Evolutionary conservation across 805 yeast species (phyloP).

Genomic region (Blastobotrys attinorum): DNA sequence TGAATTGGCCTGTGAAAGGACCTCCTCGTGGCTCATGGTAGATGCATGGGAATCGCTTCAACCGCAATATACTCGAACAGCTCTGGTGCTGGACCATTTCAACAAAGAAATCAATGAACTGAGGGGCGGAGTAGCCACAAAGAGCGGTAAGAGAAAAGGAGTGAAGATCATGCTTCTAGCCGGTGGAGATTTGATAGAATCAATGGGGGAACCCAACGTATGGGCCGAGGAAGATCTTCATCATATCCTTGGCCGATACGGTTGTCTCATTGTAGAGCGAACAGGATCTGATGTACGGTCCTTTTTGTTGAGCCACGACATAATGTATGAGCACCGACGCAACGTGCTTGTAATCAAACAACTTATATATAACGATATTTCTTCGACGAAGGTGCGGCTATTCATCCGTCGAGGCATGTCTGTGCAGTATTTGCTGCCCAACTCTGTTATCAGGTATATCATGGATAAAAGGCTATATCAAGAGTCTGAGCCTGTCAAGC

Average conservation of each 20-base stretch:
- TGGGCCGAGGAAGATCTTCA: constrained; percentile 96
- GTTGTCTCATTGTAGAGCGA: constrained; percentile 92
- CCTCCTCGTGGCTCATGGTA: constrained; percentile 96
- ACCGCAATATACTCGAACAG: constrained; percentile 85
- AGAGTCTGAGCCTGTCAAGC: constrained; percentile 91
- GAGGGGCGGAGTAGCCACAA: constrained; percentile 69
- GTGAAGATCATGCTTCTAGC: constrained; percentile 94
- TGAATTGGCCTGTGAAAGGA: constrained; percentile 94
- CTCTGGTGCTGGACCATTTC: constrained; percentile 91
- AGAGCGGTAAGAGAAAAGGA: constrained; percentile 47
- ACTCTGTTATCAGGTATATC: constrained; percentile 87
- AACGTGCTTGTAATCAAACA: constrained; percentile 93
- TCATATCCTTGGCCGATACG: constrained; percentile 91
- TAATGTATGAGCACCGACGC: constrained; percentile 92
- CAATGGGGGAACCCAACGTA: constrained; percentile 99
- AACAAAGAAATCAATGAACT: constrained; percentile 89
- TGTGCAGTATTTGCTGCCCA: constrained; percentile 89
- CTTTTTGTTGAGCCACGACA: constrained; percentile 85
- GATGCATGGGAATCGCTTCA: constrained; percentile 99
- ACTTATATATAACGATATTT: constrained; percentile 90
- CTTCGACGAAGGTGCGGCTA: constrained; percentile 88
- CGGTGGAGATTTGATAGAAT: constrained; percentile 95
- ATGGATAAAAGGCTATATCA: constrained; percentile 85
- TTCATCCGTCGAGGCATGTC: constrained; percentile 94
- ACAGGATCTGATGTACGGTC: constrained; percentile 95